A percentile compares a stretch with the other conserved stretches of the same genome.
Conservation (phyloP, 1,139 yeast species). For the Pichia sp. region DNA sequence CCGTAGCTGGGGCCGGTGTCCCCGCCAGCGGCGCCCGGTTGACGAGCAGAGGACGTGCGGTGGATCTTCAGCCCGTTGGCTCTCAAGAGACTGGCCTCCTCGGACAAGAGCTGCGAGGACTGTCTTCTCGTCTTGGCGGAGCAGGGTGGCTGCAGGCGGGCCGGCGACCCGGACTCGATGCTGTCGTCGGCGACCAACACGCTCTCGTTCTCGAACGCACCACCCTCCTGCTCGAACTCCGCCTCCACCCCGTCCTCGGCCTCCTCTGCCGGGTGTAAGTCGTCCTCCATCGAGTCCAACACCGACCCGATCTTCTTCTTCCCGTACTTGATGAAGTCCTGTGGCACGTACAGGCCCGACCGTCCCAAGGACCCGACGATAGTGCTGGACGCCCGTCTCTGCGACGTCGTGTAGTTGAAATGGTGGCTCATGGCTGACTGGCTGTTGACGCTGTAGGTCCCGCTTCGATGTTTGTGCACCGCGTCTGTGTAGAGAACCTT, state of each 20-base stretch:
- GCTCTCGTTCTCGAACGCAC: not conserved
- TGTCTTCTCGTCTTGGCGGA: conserved; percentile 3
- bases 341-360: conserved; percentile 49
- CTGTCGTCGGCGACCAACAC: not conserved
- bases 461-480: too few relatives aligned
- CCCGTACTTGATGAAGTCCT: conserved; percentile 38
- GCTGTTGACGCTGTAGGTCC: not conserved
- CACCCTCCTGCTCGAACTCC: not conserved
- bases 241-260: not conserved
- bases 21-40: too few relatives aligned
- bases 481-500: too few relatives aligned
- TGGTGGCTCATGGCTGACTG: conserved; percentile 19
- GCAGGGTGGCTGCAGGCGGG: not conserved
- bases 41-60: conserved; percentile 7
- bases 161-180: too few relatives aligned
- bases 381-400: conserved; percentile 46
- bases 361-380: conserved; percentile 53
- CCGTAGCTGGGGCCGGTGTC: too few relatives aligned
- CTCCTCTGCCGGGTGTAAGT: conserved; percentile 14
- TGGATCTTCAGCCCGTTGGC: conserved; percentile 28
- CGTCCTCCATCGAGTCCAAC: conserved; percentile 17
- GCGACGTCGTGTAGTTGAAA: conserved; percentile 45
- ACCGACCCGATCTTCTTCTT: conserved; percentile 19
- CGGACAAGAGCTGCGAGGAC: conserved; percentile 20
- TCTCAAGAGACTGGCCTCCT: conserved; percentile 29